Conservation (phyloP, 352 stramenopile species). For the Plasmopara viticola region DNA sequence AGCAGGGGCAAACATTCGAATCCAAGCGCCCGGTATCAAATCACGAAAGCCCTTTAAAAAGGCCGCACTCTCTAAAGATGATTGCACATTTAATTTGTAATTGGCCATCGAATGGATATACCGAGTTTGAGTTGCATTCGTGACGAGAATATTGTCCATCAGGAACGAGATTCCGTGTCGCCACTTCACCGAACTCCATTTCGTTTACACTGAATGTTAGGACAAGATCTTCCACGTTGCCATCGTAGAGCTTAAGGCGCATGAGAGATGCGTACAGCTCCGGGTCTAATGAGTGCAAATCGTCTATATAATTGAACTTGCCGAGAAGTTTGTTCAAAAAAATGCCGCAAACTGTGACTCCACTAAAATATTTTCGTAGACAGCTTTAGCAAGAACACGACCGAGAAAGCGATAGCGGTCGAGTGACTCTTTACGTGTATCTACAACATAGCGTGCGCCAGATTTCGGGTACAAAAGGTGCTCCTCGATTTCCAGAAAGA, state of each 20-base stretch:
- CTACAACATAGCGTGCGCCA: slow-evolving; percentile 61
- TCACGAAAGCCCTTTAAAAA: slow-evolving; percentile 72
- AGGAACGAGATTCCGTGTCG: slow-evolving; percentile 73
- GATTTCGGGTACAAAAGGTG: slow-evolving; percentile 94
- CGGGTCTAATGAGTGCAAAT: slow-evolving; percentile 91
- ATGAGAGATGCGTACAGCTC: slow-evolving; percentile 95
- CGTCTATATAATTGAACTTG: slow-evolving; percentile 85
- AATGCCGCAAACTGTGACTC: slow-evolving; percentile 95
- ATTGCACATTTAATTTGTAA: slow-evolving; percentile 93
- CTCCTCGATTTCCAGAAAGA: slow-evolving; percentile 79
- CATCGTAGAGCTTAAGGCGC: slow-evolving; percentile 93
- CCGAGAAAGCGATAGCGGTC: slow-evolving; percentile 94
- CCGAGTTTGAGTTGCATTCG: slow-evolving; percentile 89
- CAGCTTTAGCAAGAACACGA: slow-evolving; percentile 91
- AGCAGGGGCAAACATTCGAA: slow-evolving; percentile 79
- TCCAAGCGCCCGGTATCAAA: slow-evolving; percentile 67
- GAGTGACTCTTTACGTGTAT: slow-evolving; percentile 71
- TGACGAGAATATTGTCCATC: slow-evolving; percentile 87
- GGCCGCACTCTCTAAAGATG: slow-evolving; percentile 44
- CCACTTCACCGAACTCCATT: slow-evolving; percentile 61
- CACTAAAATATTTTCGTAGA: slow-evolving; percentile 95
- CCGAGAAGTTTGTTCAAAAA: slow-evolving; percentile 95
- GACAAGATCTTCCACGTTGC: slow-evolving; percentile 87
- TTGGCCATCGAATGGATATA: slow-evolving; percentile 97
- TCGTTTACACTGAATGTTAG: slow-evolving; percentile 91